These are phyloP conservation scores for Croton setiger DNA, from an alignment of 441 rosid species.

Conservation along the genomic window DNA sequence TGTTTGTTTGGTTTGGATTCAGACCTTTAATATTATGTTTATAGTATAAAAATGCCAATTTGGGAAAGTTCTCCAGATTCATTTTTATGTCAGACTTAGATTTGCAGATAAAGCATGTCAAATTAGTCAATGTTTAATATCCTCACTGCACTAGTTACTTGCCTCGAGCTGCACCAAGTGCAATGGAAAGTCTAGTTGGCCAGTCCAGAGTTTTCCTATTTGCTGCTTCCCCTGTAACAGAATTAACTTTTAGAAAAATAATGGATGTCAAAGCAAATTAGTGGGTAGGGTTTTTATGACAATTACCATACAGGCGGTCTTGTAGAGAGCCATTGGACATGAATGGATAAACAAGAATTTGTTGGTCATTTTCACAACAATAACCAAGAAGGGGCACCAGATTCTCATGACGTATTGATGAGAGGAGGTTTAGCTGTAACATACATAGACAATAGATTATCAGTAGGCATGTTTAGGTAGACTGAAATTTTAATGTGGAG, in stretches of 20 bases:
- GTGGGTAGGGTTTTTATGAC: slow-evolving; percentile 2
- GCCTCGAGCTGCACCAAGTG: slow-evolving; percentile 79
- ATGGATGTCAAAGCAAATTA: slow-evolving; percentile 3
- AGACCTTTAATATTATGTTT: neutral
- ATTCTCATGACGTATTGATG: slow-evolving; percentile 60
- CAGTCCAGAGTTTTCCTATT: slow-evolving; percentile 67
- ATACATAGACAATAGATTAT: slow-evolving; percentile 18
- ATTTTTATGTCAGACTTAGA: neutral
- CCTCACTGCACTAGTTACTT: slow-evolving; percentile 23
- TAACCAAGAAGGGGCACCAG: slow-evolving; percentile 75
- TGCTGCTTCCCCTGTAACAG: slow-evolving; percentile 58
- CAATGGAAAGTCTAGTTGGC: slow-evolving; percentile 76
- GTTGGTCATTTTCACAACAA: slow-evolving; percentile 68
- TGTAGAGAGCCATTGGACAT: slow-evolving; percentile 84
- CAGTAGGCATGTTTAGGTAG: slow-evolving; percentile 5
- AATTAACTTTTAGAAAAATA: slow-evolving; percentile 15
- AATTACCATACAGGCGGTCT: slow-evolving; percentile 72
- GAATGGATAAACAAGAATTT: slow-evolving; percentile 68
- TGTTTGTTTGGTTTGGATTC: too few species aligned
- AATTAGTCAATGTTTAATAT: slow-evolving; percentile 5
- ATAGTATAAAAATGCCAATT: neutral
- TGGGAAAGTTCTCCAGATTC: slow-evolving; percentile 2
- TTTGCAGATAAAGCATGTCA: neutral
- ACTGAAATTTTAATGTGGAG: neutral
- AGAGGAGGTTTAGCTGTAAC: slow-evolving; percentile 62